phyloP scores from a whole-genome alignment of 306 rosid species.

The Fagus crenata region DNA sequence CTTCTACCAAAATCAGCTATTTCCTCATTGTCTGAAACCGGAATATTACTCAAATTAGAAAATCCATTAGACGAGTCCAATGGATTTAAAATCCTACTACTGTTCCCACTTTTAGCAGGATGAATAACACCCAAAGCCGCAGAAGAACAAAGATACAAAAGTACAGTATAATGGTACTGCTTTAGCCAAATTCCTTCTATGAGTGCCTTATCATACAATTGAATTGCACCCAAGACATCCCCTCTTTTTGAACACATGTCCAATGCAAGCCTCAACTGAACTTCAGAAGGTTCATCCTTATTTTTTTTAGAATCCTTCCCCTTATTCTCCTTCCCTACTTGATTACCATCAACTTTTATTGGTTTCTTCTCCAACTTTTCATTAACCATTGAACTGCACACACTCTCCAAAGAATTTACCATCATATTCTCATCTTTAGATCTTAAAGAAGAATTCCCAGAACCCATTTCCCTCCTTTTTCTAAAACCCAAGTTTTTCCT shows the following conservation, averaged over 20 bases:
- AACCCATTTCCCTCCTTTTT: slow-evolving; percentile 35
- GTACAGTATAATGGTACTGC: slow-evolving; percentile 77
- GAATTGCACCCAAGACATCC: slow-evolving; percentile 69
- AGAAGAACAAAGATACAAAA: slow-evolving; percentile 86
- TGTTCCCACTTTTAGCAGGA: slow-evolving; percentile 84
- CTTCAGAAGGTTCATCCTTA: slow-evolving; percentile 38
- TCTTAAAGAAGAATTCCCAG: slow-evolving; percentile 30
- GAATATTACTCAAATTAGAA: slow-evolving; percentile 17
- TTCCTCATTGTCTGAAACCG: slow-evolving; percentile 7
- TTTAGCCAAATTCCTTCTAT: slow-evolving; percentile 48
- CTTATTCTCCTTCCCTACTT: slow-evolving; percentile 33
- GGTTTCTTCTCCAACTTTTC: slow-evolving; percentile 27
- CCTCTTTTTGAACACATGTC: slow-evolving; percentile 88
- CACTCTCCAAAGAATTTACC: slow-evolving; percentile 23
- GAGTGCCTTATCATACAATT: slow-evolving; percentile 60
- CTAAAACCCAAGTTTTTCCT: slow-evolving; percentile 34
- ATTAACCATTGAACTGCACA: slow-evolving; percentile 10
- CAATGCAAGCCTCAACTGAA: slow-evolving; percentile 47
- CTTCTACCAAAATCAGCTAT: background rate
- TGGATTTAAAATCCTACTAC: slow-evolving; percentile 46
- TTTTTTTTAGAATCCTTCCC: slow-evolving; percentile 40
- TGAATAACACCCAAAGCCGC: slow-evolving; percentile 79
- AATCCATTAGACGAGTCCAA: slow-evolving; percentile 36
- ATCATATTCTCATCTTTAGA: slow-evolving; percentile 14
- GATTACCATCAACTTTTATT: slow-evolving; percentile 24